A percentile compares a stretch with the other conserved stretches of the same genome.
phyloP scores from a whole-genome alignment of 768 basidiomycete genomes.

The Boletus vinaceobasis region DNA sequence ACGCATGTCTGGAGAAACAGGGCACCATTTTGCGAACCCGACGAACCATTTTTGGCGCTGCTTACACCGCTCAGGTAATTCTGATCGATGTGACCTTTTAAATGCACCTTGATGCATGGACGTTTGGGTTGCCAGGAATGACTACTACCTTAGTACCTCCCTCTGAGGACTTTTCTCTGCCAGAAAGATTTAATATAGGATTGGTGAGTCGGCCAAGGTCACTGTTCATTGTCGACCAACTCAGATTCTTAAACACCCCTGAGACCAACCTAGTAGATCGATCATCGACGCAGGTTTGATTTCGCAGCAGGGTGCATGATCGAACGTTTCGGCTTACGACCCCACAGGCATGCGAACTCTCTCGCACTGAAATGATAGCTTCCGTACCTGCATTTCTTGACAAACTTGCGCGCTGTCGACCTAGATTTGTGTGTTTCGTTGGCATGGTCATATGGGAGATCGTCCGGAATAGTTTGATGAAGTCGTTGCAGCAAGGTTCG shows the following conservation, averaged over 20 bases:
- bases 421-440: slow-evolving; percentile 73
- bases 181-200: slow-evolving; percentile 56
- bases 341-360: slow-evolving; percentile 53
- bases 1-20: slow-evolving; percentile 58
- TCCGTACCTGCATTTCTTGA: slow-evolving; percentile 55
- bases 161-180: slow-evolving; percentile 58
- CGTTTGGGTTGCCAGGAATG: slow-evolving; percentile 41
- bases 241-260: neutral
- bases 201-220: slow-evolving; percentile 45
- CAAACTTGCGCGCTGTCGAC: slow-evolving; percentile 57
- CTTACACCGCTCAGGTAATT: slow-evolving; percentile 59
- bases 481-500: slow-evolving; percentile 11
- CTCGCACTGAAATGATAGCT: slow-evolving; percentile 45
- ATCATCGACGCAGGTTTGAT: slow-evolving; percentile 58
- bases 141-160: slow-evolving; percentile 52
- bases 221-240: neutral
- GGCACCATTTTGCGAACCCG: slow-evolving; percentile 77
- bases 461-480: slow-evolving; percentile 36
- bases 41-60: slow-evolving; percentile 84
- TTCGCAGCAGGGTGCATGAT: neutral
- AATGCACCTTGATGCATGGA: neutral
- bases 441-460: slow-evolving; percentile 64
- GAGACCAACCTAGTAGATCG: slow-evolving; percentile 77
- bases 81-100: too few species aligned
- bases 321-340: neutral